phyloP scores from a whole-genome alignment of 2,329 filamentous ascomycete genomes.

The Mollisiaceae sp. region DNA sequence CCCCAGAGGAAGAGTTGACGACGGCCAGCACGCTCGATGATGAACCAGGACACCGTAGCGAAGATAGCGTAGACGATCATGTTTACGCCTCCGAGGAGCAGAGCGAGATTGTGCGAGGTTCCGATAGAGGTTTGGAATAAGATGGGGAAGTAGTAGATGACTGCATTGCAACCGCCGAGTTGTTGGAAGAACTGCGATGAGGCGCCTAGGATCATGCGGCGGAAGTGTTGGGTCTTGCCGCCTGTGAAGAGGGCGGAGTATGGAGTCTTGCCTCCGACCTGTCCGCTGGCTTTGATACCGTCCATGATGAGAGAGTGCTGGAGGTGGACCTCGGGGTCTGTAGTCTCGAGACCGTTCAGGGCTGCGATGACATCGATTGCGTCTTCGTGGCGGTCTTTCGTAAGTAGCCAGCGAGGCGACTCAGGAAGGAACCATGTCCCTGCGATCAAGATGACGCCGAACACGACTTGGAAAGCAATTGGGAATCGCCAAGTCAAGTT shows the following conservation, averaged over 20 bases:
- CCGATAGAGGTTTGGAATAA: constrained; percentile 56
- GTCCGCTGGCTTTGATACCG: constrained; percentile 46
- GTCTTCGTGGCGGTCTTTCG: constrained; percentile 96
- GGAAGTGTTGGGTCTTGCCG: constrained; percentile 60
- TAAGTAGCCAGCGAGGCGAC: constrained; percentile 93
- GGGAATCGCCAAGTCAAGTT: constrained; percentile 90
- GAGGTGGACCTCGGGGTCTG: constrained; percentile 48
- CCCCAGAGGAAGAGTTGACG: constrained; percentile 76
- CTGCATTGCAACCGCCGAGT: constrained; percentile 50
- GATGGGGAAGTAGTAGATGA: constrained; percentile 55
- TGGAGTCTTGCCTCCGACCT: constrained; percentile 37
- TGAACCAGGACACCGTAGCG: constrained; percentile 57
- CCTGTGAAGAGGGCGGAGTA: constrained; percentile 54
- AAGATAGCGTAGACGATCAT: constrained; percentile 61
- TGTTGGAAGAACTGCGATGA: constrained; percentile 61
- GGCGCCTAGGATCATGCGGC: constrained; percentile 56
- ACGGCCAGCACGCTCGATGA: constrained; percentile 65
- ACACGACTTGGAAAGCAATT: constrained; percentile 87
- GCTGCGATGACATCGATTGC: constrained; percentile 97
- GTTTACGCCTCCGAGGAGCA: constrained; percentile 60
- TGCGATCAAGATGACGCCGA: constrained; percentile 81
- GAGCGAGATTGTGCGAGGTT: constrained; percentile 53
- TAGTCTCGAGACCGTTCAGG: constrained; percentile 71
- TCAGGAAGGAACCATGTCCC: constrained; percentile 93
- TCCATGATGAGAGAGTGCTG: constrained; percentile 43